A percentile compares a stretch with the other conserved stretches of the same genome.
Conservation (phyloP, 2,329 filamentous ascomycete species). For the Cordyceps cateniannulata region DNA sequence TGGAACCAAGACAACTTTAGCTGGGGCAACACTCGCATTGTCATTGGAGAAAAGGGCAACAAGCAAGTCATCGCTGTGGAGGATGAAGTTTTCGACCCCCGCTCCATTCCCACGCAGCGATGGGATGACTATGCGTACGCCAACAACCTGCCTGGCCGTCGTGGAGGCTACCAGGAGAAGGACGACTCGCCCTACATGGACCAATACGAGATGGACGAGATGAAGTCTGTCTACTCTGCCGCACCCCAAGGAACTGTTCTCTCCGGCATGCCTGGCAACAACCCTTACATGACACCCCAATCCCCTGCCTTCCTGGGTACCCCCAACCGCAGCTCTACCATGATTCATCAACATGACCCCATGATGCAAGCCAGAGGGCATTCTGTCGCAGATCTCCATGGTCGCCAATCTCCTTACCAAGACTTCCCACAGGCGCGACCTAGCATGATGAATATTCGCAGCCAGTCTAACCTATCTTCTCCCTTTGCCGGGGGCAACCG, state of each 20-base stretch:
- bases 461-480: conserved; percentile 42
- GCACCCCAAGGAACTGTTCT: conserved; percentile 83
- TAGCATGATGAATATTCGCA: conserved; percentile 57
- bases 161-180: conserved; percentile 65
- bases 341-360: conserved; percentile 39
- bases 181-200: conserved; percentile 60
- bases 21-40: conserved; percentile 97
- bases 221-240: conserved; percentile 92
- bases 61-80: conserved; percentile 87
- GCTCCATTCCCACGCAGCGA: conserved; percentile 85
- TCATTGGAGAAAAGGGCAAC: conserved; percentile 86
- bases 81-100: conserved; percentile 80
- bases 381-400: conserved; percentile 47
- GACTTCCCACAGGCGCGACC: conserved; percentile 45
- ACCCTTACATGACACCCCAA: conserved; percentile 74
- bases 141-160: conserved; percentile 87
- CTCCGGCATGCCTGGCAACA: conserved; percentile 70
- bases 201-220: conserved; percentile 94
- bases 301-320: conserved; percentile 67
- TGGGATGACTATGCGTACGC: conserved; percentile 92
- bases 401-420: conserved; percentile 52
- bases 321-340: conserved; percentile 39
- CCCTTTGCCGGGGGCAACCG: conserved; percentile 28
- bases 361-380: conserved; percentile 55
- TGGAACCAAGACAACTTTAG: conserved; percentile 99